A percentile compares a stretch with the other conserved stretches of the same genome.
These are phyloP conservation scores for Colletotrichum cuscutae DNA, from an alignment of 2,329 filamentous ascomycete genomes.

Conservation along the genomic window DNA sequence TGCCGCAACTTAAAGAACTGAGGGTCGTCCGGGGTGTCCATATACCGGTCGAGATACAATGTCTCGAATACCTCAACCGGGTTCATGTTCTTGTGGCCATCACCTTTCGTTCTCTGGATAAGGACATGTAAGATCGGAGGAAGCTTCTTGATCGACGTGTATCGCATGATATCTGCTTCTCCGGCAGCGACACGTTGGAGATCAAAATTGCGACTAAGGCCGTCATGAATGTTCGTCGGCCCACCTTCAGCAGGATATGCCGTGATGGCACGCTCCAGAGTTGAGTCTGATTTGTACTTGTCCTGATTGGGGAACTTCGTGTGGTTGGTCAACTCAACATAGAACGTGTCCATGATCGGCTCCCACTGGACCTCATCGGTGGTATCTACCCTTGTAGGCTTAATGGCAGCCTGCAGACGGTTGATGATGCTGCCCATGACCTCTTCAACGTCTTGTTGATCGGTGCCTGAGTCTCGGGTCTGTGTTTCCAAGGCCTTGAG, in stretches of 20 bases:
- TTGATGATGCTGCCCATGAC: conserved; percentile 94
- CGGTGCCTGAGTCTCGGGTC: conserved; percentile 60
- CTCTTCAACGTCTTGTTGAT: conserved; percentile 96
- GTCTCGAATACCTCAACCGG: conserved; percentile 82
- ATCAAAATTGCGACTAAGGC: conserved; percentile 87
- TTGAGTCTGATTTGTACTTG: conserved; percentile 40
- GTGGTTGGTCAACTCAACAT: conserved; percentile 70
- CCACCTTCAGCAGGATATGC: conserved; percentile 64
- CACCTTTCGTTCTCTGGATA: conserved; percentile 84
- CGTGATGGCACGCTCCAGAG: conserved; percentile 72
- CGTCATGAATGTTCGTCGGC: conserved; percentile 78
- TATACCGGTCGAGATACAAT: conserved; percentile 89
- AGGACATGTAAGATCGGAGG: conserved; percentile 91
- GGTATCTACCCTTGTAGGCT: conserved; percentile 69
- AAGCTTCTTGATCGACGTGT: conserved; percentile 77
- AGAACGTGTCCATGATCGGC: conserved; percentile 77
- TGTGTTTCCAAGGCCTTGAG: conserved; percentile 56
- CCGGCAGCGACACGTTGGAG: conserved; percentile 68
- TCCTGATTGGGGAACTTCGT: conserved; percentile 62
- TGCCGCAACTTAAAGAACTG: conserved; percentile 72
- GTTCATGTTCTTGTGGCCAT: conserved; percentile 79
- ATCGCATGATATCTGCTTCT: conserved; percentile 67
- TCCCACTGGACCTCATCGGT: conserved; percentile 82
- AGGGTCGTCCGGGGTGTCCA: conserved; percentile 72
- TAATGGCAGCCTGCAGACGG: conserved; percentile 89